Base-by-base conservation (phyloP, 164 flowering plant species). In the Vitis rupestris region DNA sequence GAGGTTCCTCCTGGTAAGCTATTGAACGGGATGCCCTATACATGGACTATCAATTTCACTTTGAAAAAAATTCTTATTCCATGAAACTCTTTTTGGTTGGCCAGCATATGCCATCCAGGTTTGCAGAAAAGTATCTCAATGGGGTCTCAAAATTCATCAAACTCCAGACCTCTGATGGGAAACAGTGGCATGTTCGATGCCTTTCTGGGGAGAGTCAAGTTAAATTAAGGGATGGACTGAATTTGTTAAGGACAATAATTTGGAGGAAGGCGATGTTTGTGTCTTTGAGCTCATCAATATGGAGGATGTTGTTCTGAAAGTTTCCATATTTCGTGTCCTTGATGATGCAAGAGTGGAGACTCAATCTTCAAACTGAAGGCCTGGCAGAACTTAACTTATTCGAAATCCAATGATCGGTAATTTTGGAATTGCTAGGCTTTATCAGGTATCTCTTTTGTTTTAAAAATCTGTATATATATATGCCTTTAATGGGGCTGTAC, bases 191-290 rank as follows among this genome's bases (percentile, higher is more conserved):
- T 62, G 83, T 80, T 15, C 76, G 82, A 37, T 75, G 78, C 60
- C 72, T 79, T 29, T 74, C 72, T 15, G 74, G 50, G 61, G 78
- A 72, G 8, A 72, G 77, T 16, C 67, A 75, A 57, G 75, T 75
- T 27, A 82, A 79, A 54, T 54, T 76, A n/a, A 76, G 66, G 86
- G 86, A 9, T 80, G 83, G 83, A 71, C 70, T 55, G 80, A 78
- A 30, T 82, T 82, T 67, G 47, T 79, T 9, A 23, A 76, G 72
- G 81, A 80, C 64, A 80, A 82, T 47, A 74, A 76, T 57, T 64
- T 82, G 66, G 82, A 78, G 49, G 79, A 75, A 67, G 85, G 83
- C 2, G 83, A 82, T 66, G 80, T 78, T 49, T 82, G 81, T 64
- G 70, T 80, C 57, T 80, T 82, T 65, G 85, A 82, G 76, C 65